A percentile compares a stretch with the other conserved stretches of the same genome.
phyloP scores from a whole-genome alignment of 108 stramenopile genomes.

The Parietichytrium sp. region DNA sequence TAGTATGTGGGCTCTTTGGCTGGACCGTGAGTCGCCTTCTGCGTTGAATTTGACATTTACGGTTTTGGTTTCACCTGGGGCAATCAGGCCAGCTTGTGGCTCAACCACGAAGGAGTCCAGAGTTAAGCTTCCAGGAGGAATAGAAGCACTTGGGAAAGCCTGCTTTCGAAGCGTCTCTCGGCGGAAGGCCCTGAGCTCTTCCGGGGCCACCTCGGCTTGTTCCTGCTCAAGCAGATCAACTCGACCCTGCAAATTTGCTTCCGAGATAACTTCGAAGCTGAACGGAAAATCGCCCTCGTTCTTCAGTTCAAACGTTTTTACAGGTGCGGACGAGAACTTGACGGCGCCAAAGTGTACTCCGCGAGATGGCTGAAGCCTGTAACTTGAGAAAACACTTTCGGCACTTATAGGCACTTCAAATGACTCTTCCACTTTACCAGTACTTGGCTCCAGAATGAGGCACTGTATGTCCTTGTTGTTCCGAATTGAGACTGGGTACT shows the following conservation, averaged over 20 bases:
- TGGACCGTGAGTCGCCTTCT: slow-evolving; percentile 35
- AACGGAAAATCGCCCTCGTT: slow-evolving; percentile 63
- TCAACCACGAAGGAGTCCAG: slow-evolving; percentile 46
- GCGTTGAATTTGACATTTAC: slow-evolving; percentile 56
- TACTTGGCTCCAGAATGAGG: slow-evolving; percentile 57
- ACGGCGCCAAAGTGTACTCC: slow-evolving; percentile 63
- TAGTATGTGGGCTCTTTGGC: slow-evolving; percentile 27
- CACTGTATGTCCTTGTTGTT: slow-evolving; percentile 60
- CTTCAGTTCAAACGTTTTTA: slow-evolving; percentile 53
- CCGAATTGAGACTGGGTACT: slow-evolving; percentile 46
- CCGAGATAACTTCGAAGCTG: slow-evolving; percentile 39
- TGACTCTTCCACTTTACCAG: slow-evolving; percentile 62
- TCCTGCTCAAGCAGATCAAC: slow-evolving; percentile 38
- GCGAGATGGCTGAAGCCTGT: slow-evolving; percentile 57
- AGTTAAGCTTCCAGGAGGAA: not conserved
- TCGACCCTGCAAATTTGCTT: not conserved
- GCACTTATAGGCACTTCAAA: slow-evolving; percentile 51
- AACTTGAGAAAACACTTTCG: slow-evolving; percentile 44
- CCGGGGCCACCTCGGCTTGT: slow-evolving; percentile 46
- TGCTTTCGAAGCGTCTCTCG: no score
- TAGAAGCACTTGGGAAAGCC: no score
- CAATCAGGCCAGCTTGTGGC: slow-evolving; percentile 49
- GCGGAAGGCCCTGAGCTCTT: no score
- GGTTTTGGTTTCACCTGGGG: slow-evolving; percentile 50
- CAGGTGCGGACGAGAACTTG: slow-evolving; percentile 52